Evolutionary conservation across 768 basidiomycete species (phyloP).

Genomic region (Termitomyces sp.): DNA sequence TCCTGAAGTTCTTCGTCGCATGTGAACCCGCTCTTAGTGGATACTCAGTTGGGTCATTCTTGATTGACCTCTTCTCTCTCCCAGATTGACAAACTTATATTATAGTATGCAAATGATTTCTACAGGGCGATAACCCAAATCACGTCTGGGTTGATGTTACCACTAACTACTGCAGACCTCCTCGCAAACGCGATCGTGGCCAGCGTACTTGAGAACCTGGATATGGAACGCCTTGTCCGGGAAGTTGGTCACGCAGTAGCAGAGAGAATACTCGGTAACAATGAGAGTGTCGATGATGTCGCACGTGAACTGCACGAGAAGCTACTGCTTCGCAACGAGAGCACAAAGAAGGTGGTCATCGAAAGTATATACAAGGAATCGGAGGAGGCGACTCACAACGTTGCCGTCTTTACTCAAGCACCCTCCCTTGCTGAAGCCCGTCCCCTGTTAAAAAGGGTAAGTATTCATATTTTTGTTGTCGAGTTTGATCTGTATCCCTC

Average conservation of each 20-base stretch:
- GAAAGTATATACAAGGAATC: slow-evolving; percentile 95
- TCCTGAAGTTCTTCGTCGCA: slow-evolving; percentile 89
- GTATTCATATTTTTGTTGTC: slow-evolving; percentile 14
- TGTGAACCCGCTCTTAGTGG: slow-evolving; percentile 95
- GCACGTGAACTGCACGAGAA: slow-evolving; percentile 92
- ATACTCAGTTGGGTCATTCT: slow-evolving; percentile 59
- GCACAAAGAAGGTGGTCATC: slow-evolving; percentile 93
- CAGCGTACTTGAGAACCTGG: slow-evolving; percentile 93
- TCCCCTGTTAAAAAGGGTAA: slow-evolving; percentile 73
- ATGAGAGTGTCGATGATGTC: slow-evolving; percentile 96
- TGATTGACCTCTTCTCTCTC: slow-evolving; percentile 3
- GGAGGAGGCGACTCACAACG: slow-evolving; percentile 86
- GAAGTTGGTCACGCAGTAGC: slow-evolving; percentile 95
- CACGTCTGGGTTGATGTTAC: slow-evolving; percentile 94
- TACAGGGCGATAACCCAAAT: slow-evolving; percentile 90
- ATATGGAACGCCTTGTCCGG: slow-evolving; percentile 94
- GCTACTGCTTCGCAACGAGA: slow-evolving; percentile 86
- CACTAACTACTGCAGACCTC: slow-evolving; percentile 90
- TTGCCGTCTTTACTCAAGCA: slow-evolving; percentile 76
- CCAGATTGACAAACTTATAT: background rate
- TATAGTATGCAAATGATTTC: slow-evolving; percentile 86
- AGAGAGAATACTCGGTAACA: slow-evolving; percentile 84
- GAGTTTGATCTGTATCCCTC: slow-evolving; percentile 5
- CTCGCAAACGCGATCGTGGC: slow-evolving; percentile 95
- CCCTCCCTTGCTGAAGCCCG: slow-evolving; percentile 67